Percentiles rank a stretch among this genome's conserved stretches.
These are phyloP conservation scores for Calonectria crousiana DNA, from an alignment of 2,329 filamentous ascomycete genomes.

Conservation along the genomic window DNA sequence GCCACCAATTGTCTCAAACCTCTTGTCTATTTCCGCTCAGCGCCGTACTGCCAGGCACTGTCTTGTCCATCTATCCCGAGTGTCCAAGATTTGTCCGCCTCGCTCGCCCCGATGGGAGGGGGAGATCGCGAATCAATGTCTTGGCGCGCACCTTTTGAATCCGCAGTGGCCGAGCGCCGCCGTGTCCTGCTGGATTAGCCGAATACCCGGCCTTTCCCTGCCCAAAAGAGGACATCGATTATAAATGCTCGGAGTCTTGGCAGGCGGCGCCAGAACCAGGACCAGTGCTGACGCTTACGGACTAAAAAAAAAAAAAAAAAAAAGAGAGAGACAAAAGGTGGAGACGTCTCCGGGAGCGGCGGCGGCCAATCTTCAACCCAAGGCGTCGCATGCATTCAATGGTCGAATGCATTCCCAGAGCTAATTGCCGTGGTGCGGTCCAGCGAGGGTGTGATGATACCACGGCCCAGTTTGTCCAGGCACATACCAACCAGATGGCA, in stretches of 20 bases:
- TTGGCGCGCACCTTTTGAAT: background rate
- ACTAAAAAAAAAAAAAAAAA: background rate
- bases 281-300: background rate
- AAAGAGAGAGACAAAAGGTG: too few species aligned
- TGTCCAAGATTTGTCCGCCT: background rate
- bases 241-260: conserved; percentile 6
- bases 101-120: background rate
- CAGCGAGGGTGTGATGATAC: too few species aligned
- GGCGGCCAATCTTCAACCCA: conserved; percentile 18
- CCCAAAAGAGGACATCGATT: background rate
- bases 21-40: background rate
- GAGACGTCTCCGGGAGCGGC: conserved; percentile 7
- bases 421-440: background rate
- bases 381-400: background rate
- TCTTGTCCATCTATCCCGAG: background rate
- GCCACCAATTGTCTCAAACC: conserved; percentile 14
- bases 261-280: background rate
- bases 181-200: background rate
- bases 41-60: background rate
- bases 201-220: background rate
- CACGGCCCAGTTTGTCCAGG: background rate
- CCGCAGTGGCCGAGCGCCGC: background rate
- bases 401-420: background rate
- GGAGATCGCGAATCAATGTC: background rate
- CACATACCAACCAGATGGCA: background rate